Evolutionary conservation across 371 early-diverging fungal species (phyloP).

Genomic region (Scutellospora calospora): DNA sequence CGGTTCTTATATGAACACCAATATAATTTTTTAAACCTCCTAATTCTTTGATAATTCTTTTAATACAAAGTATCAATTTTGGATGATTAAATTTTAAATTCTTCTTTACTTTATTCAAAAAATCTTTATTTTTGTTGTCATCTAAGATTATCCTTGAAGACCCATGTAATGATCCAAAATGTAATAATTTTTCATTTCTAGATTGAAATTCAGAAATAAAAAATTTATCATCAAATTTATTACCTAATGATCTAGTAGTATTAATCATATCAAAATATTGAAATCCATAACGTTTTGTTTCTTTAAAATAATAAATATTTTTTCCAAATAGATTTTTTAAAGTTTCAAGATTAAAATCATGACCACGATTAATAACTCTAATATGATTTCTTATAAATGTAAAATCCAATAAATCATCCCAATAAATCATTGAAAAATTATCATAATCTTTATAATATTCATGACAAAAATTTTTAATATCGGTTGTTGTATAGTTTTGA

Average conservation of each 20-base stretch:
- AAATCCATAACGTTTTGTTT: background rate
- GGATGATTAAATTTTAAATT: constrained; percentile 9
- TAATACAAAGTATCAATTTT: background rate
- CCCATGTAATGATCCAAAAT: constrained; percentile 54
- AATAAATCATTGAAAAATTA: background rate
- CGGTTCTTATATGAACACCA: constrained; percentile 57
- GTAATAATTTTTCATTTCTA: constrained; percentile 55
- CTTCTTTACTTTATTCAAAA: background rate
- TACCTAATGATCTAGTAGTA: background rate
- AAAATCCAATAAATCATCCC: constrained; percentile 25
- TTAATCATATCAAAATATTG: constrained; percentile 16
- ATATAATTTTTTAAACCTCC: constrained; percentile 58
- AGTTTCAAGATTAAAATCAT: background rate
- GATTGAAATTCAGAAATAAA: constrained; percentile 39
- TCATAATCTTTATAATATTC: background rate
- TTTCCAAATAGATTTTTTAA: background rate
- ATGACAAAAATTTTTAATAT: background rate
- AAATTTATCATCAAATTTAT: background rate
- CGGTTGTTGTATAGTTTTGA: no score
- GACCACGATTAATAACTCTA: constrained; percentile 9
- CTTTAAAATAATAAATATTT: background rate
- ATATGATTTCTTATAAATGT: background rate
- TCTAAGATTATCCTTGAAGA: constrained; percentile 34
- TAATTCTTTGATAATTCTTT: constrained; percentile 43
- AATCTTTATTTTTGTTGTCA: background rate